Percentiles rank a stretch among this genome's conserved stretches.
Evolutionary conservation across 2,329 filamentous ascomycete species (phyloP).

Genomic region (Alternaria gansuensis): DNA sequence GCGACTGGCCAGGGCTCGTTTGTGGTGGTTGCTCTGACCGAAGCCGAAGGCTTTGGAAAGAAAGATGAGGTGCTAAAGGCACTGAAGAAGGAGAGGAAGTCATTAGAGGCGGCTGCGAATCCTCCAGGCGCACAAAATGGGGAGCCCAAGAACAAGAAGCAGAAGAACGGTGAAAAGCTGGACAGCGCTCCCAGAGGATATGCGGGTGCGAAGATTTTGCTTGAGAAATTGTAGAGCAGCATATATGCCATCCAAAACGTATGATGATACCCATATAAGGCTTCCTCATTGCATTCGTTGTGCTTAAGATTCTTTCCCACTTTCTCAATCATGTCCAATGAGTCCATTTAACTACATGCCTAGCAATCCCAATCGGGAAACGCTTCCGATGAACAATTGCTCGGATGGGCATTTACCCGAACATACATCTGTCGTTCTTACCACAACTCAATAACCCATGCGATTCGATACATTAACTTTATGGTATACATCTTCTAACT

Average conservation of each 20-base stretch:
- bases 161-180: slow-evolving; percentile 53
- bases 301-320: neutral
- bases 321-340: neutral
- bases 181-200: slow-evolving; percentile 52
- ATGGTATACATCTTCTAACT: too few species aligned
- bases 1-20: slow-evolving; percentile 87
- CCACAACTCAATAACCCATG: neutral
- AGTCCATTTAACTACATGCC: neutral
- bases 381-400: slow-evolving; percentile 3
- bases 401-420: neutral
- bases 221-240: slow-evolving; percentile 52
- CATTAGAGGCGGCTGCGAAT: slow-evolving; percentile 71
- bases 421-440: neutral
- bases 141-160: slow-evolving; percentile 43
- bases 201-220: slow-evolving; percentile 58
- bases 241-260: slow-evolving; percentile 9
- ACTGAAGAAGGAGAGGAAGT: slow-evolving; percentile 76
- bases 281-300: neutral
- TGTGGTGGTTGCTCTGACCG: slow-evolving; percentile 81
- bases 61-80: slow-evolving; percentile 72
- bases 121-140: slow-evolving; percentile 56
- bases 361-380: slow-evolving; percentile 9
- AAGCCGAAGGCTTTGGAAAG: slow-evolving; percentile 73
- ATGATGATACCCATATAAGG: slow-evolving; percentile 16
- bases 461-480: neutral